These are phyloP conservation scores for Pseudonitzschia delicatissima DNA, from an alignment of 108 stramenopile species.

Conservation along the genomic window DNA sequence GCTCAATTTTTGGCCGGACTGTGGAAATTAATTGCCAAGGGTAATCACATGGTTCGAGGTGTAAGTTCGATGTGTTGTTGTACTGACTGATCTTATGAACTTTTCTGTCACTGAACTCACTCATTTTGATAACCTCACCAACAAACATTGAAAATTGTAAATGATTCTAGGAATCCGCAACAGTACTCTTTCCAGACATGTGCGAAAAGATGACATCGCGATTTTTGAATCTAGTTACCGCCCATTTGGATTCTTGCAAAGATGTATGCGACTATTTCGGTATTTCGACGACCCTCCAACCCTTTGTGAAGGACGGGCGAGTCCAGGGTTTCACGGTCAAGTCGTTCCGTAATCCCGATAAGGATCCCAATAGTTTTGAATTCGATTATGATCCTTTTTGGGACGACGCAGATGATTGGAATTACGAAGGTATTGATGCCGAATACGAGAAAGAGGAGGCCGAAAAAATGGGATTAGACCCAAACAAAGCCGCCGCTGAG, in stretches of 20 bases:
- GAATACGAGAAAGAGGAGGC: constrained; percentile 47
- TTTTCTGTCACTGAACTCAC: not conserved
- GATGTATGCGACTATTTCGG: constrained; percentile 87
- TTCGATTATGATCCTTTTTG: constrained; percentile 86
- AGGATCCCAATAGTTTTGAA: constrained; percentile 43
- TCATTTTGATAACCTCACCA: too few relatives aligned
- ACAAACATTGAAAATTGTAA: constrained; percentile 3
- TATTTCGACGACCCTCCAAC: constrained; percentile 58
- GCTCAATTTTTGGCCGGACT: constrained; percentile 64
- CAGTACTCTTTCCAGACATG: constrained; percentile 75
- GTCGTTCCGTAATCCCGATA: constrained; percentile 59
- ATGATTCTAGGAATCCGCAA: constrained; percentile 36
- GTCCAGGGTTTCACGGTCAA: constrained; percentile 74
- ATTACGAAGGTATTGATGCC: constrained; percentile 57
- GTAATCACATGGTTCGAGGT: constrained; percentile 51
- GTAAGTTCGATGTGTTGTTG: constrained; percentile 23
- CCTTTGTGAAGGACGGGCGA: constrained; percentile 32
- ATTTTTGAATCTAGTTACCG: constrained; percentile 62
- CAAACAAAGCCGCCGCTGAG: not conserved
- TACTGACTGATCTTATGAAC: not conserved
- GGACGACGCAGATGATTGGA: constrained; percentile 76
- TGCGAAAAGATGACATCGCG: constrained; percentile 34
- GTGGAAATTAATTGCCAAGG: constrained; percentile 67
- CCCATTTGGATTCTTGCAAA: constrained; percentile 82
- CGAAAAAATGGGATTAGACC: not conserved